A percentile compares a stretch with the other conserved stretches of the same genome.
phyloP scores from a whole-genome alignment of 345 rosid genomes.

The Zanthoxylum bungeanum region DNA sequence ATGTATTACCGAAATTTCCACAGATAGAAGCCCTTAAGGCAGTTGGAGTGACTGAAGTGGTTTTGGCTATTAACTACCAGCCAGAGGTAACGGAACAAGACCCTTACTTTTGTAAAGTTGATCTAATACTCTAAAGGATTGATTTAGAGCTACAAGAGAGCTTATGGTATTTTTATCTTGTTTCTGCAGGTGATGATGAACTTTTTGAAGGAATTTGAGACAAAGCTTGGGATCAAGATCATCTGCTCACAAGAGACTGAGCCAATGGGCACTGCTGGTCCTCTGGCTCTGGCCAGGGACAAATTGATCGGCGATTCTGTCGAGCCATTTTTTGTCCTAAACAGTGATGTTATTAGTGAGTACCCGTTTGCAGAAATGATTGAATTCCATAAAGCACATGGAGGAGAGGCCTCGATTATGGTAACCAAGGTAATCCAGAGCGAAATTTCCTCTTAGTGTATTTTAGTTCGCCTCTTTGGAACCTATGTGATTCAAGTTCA shows the following conservation, averaged over 20 bases:
- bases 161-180: neutral
- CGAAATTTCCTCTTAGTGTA: neutral
- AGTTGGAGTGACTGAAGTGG: slow-evolving; percentile 93
- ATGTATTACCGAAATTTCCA: slow-evolving; percentile 2
- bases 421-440: slow-evolving; percentile 74
- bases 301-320: slow-evolving; percentile 75
- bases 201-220: slow-evolving; percentile 88
- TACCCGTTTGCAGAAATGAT: slow-evolving; percentile 84
- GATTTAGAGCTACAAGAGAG: neutral
- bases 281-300: slow-evolving; percentile 95
- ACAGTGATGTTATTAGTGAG: slow-evolving; percentile 99
- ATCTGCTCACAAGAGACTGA: slow-evolving; percentile 99
- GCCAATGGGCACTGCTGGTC: slow-evolving; percentile 99
- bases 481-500: neutral
- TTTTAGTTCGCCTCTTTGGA: neutral
- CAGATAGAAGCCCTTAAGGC: slow-evolving; percentile 98
- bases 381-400: slow-evolving; percentile 83
- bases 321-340: slow-evolving; percentile 94
- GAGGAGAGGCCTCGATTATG: slow-evolving; percentile 99
- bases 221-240: slow-evolving; percentile 84
- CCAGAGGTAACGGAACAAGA: slow-evolving; percentile 69
- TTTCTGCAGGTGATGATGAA: slow-evolving; percentile 76
- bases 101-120: neutral
- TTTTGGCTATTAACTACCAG: slow-evolving; percentile 95
- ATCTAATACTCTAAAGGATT: neutral